Percentiles rank a stretch among this genome's conserved stretches.
Evolutionary conservation across 371 early-diverging fungal species (phyloP).

Genomic region (Mortierella sp.): DNA sequence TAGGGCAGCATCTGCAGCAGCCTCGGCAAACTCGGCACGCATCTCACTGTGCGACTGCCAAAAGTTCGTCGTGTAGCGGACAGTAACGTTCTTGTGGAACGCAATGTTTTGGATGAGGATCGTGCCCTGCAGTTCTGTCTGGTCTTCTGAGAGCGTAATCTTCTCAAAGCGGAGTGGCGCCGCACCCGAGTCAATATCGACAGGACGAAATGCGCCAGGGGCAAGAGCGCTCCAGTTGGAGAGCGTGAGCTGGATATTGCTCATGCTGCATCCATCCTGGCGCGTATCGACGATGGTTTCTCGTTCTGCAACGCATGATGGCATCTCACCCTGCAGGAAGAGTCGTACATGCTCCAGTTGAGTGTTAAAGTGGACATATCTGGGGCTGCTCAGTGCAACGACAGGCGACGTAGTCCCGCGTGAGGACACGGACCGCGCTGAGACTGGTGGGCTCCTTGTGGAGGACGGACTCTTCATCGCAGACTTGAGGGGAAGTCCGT

Average conservation of each 20-base stretch:
- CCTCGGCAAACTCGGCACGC: constrained; percentile 63
- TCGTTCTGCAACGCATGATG: constrained; percentile 62
- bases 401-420: constrained; percentile 42
- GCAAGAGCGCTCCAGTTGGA: constrained; percentile 42
- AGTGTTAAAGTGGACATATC: constrained; percentile 67
- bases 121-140: constrained; percentile 58
- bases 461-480: constrained; percentile 21
- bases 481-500: constrained; percentile 32
- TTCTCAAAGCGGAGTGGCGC: constrained; percentile 44
- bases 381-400: constrained; percentile 56
- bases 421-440: constrained; percentile 13
- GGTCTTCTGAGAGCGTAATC: constrained; percentile 44
- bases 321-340: constrained; percentile 67
- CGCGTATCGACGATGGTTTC: constrained; percentile 55
- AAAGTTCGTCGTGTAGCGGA: constrained; percentile 74
- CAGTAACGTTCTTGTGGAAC: constrained; percentile 76
- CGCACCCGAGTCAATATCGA: constrained; percentile 28
- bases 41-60: constrained; percentile 76
- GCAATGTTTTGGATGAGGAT: constrained; percentile 82
- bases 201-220: constrained; percentile 22
- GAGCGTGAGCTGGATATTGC: constrained; percentile 52
- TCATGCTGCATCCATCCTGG: constrained; percentile 42
- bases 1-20: constrained; percentile 38
- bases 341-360: constrained; percentile 69
- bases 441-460: constrained; percentile 13